Evolutionary conservation across 2,329 filamentous ascomycete genomes (phyloP).

Genomic region (Colletotrichum sp.): DNA sequence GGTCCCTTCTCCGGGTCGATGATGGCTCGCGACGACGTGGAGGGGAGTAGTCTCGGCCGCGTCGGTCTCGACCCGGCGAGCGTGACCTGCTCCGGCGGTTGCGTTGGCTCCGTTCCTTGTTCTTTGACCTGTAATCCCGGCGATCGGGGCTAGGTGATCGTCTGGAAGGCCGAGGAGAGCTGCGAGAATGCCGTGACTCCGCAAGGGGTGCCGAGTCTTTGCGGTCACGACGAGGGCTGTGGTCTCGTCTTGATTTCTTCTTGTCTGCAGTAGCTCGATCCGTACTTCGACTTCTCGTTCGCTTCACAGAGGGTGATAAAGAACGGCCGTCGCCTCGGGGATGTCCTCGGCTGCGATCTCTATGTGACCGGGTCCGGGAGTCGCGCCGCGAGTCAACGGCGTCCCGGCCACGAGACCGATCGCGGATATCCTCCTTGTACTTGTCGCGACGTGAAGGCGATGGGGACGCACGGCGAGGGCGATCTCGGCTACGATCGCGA

Average conservation of each 20-base stretch:
- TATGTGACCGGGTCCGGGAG: slow-evolving; percentile 3
- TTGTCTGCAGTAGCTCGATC: neutral
- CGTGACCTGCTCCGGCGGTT: slow-evolving; percentile 20
- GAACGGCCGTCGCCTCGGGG: slow-evolving; percentile 9
- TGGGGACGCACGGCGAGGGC: slow-evolving; percentile 30
- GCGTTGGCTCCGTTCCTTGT: slow-evolving; percentile 7
- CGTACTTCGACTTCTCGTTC: slow-evolving; percentile 16
- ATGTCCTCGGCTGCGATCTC: slow-evolving; percentile 15
- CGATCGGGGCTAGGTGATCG: slow-evolving; percentile 6
- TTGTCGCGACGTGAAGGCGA: slow-evolving; percentile 18
- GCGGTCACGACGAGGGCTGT: slow-evolving; percentile 15
- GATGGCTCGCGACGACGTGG: slow-evolving; percentile 10
- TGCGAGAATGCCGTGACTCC: neutral
- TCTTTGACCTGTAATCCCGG: neutral
- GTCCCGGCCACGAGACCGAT: slow-evolving; percentile 16
- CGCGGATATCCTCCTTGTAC: neutral
- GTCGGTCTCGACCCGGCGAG: slow-evolving; percentile 9
- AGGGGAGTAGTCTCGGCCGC: slow-evolving; percentile 6
- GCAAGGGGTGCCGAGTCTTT: neutral
- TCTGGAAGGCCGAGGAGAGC: slow-evolving; percentile 5
- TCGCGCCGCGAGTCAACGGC: slow-evolving; percentile 16
- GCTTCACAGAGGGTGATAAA: slow-evolving; percentile 14
- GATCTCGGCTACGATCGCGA: slow-evolving; percentile 27
- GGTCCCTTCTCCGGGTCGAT: neutral
- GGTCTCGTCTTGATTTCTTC: slow-evolving; percentile 13